Percentiles rank a stretch among this genome's conserved stretches.
Evolutionary conservation across 495 filamentous ascomycete species (phyloP).

Genomic region (Penicillium steckii): DNA sequence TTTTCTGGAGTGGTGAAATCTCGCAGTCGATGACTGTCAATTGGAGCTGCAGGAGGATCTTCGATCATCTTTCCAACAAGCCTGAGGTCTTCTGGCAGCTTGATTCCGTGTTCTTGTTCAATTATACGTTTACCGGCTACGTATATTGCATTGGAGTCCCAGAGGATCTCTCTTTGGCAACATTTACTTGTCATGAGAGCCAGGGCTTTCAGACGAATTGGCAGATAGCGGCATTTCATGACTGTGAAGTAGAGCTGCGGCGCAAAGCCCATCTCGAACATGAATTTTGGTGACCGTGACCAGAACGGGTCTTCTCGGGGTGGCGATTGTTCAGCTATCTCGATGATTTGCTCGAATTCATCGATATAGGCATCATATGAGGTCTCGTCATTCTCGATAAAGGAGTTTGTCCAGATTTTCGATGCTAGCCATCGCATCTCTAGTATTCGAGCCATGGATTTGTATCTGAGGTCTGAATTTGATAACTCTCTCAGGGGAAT

Average conservation of each 20-base stretch:
- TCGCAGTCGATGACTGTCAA: background rate
- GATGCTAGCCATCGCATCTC: conserved; percentile 3
- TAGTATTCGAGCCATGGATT: background rate
- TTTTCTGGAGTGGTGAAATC: background rate
- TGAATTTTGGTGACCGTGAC: background rate
- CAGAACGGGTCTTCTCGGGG: background rate
- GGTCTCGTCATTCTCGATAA: background rate
- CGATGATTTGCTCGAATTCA: conserved; percentile 5
- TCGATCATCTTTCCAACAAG: background rate
- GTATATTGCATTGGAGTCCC: background rate
- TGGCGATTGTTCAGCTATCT: background rate
- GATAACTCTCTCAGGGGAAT: background rate
- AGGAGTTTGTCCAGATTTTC: conserved; percentile 3
- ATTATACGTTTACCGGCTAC: background rate
- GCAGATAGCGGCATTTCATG: conserved; percentile 4
- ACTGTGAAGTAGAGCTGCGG: conserved; percentile 1
- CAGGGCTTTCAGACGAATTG: conserved; percentile 1
- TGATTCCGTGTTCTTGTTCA: background rate
- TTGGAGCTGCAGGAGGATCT: background rate
- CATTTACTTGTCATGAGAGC: background rate
- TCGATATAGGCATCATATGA: background rate
- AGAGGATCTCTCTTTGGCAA: background rate
- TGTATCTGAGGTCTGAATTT: background rate
- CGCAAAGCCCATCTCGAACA: conserved; percentile 4
- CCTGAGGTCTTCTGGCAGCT: background rate